Base-by-base conservation (phyloP, 208 protist genomes). In the Spongospora subterranea region DNA sequence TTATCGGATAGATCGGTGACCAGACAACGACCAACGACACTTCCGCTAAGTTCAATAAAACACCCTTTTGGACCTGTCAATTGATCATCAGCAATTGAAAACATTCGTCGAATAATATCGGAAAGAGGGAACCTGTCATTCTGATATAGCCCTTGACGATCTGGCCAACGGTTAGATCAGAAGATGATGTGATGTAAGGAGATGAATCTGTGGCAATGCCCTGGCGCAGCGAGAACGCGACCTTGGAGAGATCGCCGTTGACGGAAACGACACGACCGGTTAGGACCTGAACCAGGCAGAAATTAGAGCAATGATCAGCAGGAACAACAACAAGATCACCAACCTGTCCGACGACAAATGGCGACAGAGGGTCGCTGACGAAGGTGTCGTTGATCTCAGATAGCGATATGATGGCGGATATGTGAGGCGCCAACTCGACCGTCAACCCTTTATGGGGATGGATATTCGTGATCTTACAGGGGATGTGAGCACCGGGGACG, bases 11-110 rank as follows among this genome's bases (percentile, higher is more conserved):
- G 71, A 43, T 82, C 71, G n/a, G 35, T 17, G n/a, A 82, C 13
- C 17, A 6, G 71, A 43, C 6, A 6, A 20, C 35, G 40, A 35
- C 17, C 71, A 43, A 35, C n/a, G 71, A 82, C 71, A 43, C 11
- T 82, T 35, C 35, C 71, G n/a, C 71, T 82, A 35, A 82, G 71
- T 35, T 82, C 71, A 6, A 82, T n/a, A n/a, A 82, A 82, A 82
- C 71, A 45, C 17, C 71, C 71, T 43, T 82, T 82, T 17, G 71
- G n/a, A 39, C 71, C 71, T 82, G 71, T 20, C 6, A 45, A 20
- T 40, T 20, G 17, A 6, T 82, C 6, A 60, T 60, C 6, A 60
- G 50, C n/a, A n/a, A n/a, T 17, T 65, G 20, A 65, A 29, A 65
- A 17, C 17, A 65, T 17, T 17, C 54, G 54, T 32, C 20, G 17